Base-by-base conservation (phyloP, 2,329 filamentous ascomycete genomes). In the Hypoxylon sp. region DNA sequence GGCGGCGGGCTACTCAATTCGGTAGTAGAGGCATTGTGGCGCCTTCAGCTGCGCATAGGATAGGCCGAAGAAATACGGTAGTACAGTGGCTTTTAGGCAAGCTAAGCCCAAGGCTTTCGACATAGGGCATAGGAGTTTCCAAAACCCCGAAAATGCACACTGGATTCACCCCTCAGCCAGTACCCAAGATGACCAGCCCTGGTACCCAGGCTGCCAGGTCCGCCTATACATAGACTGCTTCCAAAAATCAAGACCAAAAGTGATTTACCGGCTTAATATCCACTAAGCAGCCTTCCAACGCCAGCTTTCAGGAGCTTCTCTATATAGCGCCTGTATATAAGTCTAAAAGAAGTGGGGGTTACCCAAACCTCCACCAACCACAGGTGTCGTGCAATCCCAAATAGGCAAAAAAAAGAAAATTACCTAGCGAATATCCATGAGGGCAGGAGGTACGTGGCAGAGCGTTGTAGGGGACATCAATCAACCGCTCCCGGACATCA, bases 311-410 rank as follows among this genome's bases (percentile, higher is more conserved):
- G 11, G 7, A 11, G 31, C 11, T 33, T 10, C 14, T 42, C 37
- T 6, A 10, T 44, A n/a, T 4, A 22, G n/a, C 3, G 25, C 25
- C 25, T 27, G 25, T 11, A 6, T 2, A 8, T 22, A 44, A 42
- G 40, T 2, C 40, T 7, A 7, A 11, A 8, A 44, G 20, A 42
- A 44, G 17, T 20, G 40, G 40, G 20, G 2, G 3, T 11, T 3
- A 5, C 40, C n/a, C 7, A 55, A 30, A 55, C 31, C 17, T 20
- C 22, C 35, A 55, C 53, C 53, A 55, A 55, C 22, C 53, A 55
- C 22, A 44, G 13, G 13, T 10, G 35, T 30, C 20, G 5, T 11
- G 10, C 31, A 30, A 42, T 27, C 53, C 53, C 2, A 42, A 55
- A 42, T 42, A 55, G 53, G 53, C 35, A 55, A 42, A 6, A 30